Evolutionary conservation across 106 monocot genomes (phyloP).

Genomic region (Alisma plantagoaquatica): DNA sequence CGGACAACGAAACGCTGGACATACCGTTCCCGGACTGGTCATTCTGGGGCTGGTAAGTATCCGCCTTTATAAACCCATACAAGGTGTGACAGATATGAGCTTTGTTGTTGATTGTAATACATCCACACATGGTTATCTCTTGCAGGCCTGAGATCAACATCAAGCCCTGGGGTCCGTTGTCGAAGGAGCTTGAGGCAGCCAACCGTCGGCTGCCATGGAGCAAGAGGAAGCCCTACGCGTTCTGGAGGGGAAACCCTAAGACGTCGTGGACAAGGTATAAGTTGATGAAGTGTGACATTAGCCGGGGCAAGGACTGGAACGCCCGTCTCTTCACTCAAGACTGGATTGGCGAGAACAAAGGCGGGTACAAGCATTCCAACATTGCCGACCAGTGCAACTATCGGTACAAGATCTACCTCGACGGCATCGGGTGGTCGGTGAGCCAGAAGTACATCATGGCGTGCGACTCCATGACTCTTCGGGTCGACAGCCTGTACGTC

Average conservation of each 20-base stretch:
- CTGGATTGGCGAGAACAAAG: no score
- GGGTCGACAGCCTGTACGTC: no score
- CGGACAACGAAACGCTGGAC: conserved; percentile 28
- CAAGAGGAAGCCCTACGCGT: conserved; percentile 25
- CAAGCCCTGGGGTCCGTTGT: conserved; percentile 26
- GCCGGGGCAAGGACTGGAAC: conserved; percentile 17
- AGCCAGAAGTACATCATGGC: no score
- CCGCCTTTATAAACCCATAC: not conserved
- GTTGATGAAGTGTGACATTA: conserved; percentile 19
- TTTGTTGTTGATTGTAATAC: no score
- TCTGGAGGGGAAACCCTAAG: conserved; percentile 28
- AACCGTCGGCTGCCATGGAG: conserved; percentile 15
- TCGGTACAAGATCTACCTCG: no score
- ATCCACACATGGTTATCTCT: not conserved
- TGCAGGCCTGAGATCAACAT: conserved; percentile 33
- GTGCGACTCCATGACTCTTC: no score
- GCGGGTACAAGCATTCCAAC: no score
- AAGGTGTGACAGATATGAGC: conserved; percentile 22
- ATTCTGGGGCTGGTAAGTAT: conserved; percentile 54
- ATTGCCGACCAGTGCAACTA: no score
- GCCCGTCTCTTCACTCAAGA: conserved; percentile 20
- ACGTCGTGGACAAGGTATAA: conserved; percentile 6
- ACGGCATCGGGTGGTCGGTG: no score
- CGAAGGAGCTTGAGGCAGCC: conserved; percentile 18
- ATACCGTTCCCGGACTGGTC: conserved; percentile 60